Conservation (phyloP, 1,284 basidiomycete species). For the Cerioporus squamosus region DNA sequence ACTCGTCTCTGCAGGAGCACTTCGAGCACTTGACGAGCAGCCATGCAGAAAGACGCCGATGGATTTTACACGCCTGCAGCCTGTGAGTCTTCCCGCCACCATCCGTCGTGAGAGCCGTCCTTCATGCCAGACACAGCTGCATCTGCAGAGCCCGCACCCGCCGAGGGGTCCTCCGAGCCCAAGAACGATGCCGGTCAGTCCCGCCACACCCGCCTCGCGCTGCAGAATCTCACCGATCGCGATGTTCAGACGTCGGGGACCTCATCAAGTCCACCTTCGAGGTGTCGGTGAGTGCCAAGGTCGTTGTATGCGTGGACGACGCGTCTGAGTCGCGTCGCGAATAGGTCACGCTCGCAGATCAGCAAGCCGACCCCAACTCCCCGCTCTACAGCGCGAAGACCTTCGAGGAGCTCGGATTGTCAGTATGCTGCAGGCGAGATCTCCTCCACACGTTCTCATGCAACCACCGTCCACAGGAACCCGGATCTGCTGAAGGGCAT, state of each 20-base stretch:
- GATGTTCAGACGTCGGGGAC: conserved; percentile 44
- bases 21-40: neutral
- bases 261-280: conserved; percentile 77
- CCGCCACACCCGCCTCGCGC: neutral
- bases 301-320: conserved; percentile 1
- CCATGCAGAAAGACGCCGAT: conserved; percentile 73
- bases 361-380: conserved; percentile 95
- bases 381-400: conserved; percentile 94
- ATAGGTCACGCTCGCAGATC: conserved; percentile 96
- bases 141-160: conserved; percentile 8
- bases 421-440: conserved; percentile 35
- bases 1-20: neutral
- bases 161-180: conserved; percentile 10
- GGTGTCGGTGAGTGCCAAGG: conserved; percentile 57
- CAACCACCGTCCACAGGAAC: conserved; percentile 54
- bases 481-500: conserved; percentile 94
- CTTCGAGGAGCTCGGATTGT: conserved; percentile 96
- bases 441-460: conserved; percentile 2
- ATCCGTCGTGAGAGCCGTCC: neutral
- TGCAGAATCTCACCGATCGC: conserved; percentile 15
- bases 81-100: conserved; percentile 36
- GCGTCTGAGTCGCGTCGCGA: conserved; percentile 20
- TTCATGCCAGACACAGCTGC: conserved; percentile 18
- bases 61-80: conserved; percentile 65
- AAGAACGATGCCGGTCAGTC: conserved; percentile 19